Evolutionary conservation across 257 asterid species (phyloP).

Genomic region (Galeopsis tetrahit): DNA sequence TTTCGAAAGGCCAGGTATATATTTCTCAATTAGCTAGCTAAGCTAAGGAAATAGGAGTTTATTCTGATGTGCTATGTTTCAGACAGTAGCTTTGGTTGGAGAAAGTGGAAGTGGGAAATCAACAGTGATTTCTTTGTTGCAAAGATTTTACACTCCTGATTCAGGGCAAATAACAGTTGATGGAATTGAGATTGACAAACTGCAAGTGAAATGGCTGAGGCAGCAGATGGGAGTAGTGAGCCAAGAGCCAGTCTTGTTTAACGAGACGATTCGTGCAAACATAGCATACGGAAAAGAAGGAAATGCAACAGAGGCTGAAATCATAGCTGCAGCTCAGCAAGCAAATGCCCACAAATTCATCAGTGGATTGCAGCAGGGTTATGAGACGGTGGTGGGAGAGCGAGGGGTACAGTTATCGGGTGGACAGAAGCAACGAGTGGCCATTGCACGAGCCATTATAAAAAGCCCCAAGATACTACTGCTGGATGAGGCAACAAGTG

Average conservation of each 20-base stretch:
- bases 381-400: constrained; percentile 71
- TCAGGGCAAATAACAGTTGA: constrained; percentile 63
- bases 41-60: background rate
- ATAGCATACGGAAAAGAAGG: constrained; percentile 78
- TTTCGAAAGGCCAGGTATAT: constrained; percentile 65
- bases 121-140: constrained; percentile 69
- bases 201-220: constrained; percentile 75
- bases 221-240: constrained; percentile 88
- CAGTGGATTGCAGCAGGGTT: constrained; percentile 61
- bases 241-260: constrained; percentile 76
- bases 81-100: constrained; percentile 83
- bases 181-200: constrained; percentile 68
- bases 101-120: constrained; percentile 93
- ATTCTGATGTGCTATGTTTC: constrained; percentile 16
- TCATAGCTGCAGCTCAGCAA: constrained; percentile 62
- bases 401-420: constrained; percentile 74
- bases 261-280: constrained; percentile 73
- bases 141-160: constrained; percentile 75
- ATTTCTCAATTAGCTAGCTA: background rate
- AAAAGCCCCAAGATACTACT: constrained; percentile 68
- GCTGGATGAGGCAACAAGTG: constrained; percentile 78
- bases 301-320: constrained; percentile 67
- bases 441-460: constrained; percentile 73
- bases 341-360: constrained; percentile 83
- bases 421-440: constrained; percentile 81